Evolutionary conservation across 768 basidiomycete genomes (phyloP), one percentile per base, ranked within the genome.

Genomic region (Termitomyces sp.): DNA sequence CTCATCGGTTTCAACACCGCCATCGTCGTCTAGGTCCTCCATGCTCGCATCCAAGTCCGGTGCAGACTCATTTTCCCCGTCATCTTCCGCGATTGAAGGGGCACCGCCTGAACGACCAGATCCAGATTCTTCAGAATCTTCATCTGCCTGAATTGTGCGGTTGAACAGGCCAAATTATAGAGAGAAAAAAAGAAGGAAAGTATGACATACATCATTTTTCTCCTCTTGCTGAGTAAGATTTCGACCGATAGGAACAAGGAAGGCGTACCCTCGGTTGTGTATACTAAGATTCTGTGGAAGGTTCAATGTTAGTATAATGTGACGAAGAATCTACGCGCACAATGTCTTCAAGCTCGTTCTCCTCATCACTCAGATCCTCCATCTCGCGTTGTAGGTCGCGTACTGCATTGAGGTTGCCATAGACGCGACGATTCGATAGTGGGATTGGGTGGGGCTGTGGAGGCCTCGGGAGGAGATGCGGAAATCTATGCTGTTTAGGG

Each of bases 301-400:
- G 35, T 41, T 26, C 40, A 23, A 55, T 46, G 56, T 60, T 31
- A 63, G 57, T 44, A 52, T 12, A 46, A 31, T 21, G 49, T 54
- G 9, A 37, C 9, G 43, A 46, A 38, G 33, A 31, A 33, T 8
- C 14, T 14, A 35, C 35, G 72, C 81, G 60, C 64, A 87, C 90
- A 61, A 83, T 75, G 44, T 87, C 87, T 57, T 92, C 90, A n/a
- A 92, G 66, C 62, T 91, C 88, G 51, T 76, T 81, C 70, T 92
- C 91, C 67, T 92, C 91, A 55, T 92, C 91, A 57, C 88, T 91
- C 58, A 93, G 70, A 63, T 93, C 89, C 48, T 90, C 87, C 77
- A 89, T 86, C 67, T 93, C 89, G 41, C 83, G 80, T 58, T 82
- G 79, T 31, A 91, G 67, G 68, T 92, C 86, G 23, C 91, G 81